Conservation (phyloP, 495 filamentous ascomycete genomes). For the Cetradonia linearis region DNA sequence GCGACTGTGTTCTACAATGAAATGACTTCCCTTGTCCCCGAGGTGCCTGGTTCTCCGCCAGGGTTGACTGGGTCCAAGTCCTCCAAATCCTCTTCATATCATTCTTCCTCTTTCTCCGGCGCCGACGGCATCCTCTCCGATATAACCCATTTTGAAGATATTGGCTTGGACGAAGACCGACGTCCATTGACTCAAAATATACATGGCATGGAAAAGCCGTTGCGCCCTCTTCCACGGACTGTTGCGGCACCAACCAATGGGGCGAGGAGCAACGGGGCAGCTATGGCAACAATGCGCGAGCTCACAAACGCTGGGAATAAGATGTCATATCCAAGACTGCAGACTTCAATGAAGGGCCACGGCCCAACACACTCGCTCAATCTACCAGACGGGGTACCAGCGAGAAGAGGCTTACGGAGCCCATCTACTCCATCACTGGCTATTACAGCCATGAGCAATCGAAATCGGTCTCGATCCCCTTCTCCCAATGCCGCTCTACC, state of each 20-base stretch:
- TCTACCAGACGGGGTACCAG: constrained; percentile 24
- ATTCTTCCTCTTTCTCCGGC: constrained; percentile 61
- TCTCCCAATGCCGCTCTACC: constrained; percentile 25
- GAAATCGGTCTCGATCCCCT: constrained; percentile 31
- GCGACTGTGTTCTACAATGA: constrained; percentile 28
- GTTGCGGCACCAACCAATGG: constrained; percentile 13
- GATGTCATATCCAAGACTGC: constrained; percentile 31
- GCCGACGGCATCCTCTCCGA: constrained; percentile 56
- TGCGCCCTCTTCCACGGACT: constrained; percentile 10
- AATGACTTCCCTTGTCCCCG: constrained; percentile 50
- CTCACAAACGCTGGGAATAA: constrained; percentile 28
- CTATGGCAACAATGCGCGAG: constrained; percentile 25
- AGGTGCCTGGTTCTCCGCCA: constrained; percentile 67
- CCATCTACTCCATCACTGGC: constrained; percentile 35
- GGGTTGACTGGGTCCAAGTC: constrained; percentile 78
- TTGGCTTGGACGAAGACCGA: constrained; percentile 67
- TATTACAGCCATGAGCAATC: constrained; percentile 26
- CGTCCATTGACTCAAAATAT: constrained; percentile 6
- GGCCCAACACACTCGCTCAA: constrained; percentile 25
- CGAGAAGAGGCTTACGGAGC: constrained; percentile 33
- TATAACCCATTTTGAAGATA: constrained; percentile 82
- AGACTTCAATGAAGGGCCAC: constrained; percentile 29
- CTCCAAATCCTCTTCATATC: constrained; percentile 82
- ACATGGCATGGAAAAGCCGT: constrained; percentile 25
- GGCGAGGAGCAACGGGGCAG: constrained; percentile 7